Percentiles rank a stretch among this genome's conserved stretches.
phyloP scores from a whole-genome alignment of 768 basidiomycete species.

The Tremella yokohamensis region DNA sequence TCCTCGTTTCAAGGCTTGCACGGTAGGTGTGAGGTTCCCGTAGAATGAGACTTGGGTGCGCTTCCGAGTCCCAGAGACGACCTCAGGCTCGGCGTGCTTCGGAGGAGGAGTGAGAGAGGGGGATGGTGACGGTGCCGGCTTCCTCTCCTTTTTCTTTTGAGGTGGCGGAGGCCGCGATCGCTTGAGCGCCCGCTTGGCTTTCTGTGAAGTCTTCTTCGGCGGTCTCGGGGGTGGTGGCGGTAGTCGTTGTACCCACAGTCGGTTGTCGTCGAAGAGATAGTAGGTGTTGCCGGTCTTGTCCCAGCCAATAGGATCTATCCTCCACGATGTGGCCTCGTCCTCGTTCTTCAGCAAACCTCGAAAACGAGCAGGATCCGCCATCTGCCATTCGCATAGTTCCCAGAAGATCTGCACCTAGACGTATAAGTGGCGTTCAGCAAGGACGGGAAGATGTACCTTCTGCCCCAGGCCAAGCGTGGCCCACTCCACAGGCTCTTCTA shows the following conservation, averaged over 20 bases:
- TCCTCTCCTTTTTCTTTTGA: constrained; percentile 25
- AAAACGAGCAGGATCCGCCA: constrained; percentile 48
- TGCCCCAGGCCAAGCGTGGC: constrained; percentile 39
- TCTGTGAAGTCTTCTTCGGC: constrained; percentile 33
- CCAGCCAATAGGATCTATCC: constrained; percentile 51
- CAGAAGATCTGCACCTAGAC: constrained; percentile 46
- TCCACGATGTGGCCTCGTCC: constrained; percentile 45
- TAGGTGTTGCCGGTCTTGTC: constrained; percentile 50
- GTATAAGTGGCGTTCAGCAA: background rate
- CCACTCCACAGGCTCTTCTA: constrained; percentile 43
- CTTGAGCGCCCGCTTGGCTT: constrained; percentile 36
- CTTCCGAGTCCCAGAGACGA: constrained; percentile 26
- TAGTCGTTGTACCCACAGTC: constrained; percentile 47
- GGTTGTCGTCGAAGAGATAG: constrained; percentile 51
- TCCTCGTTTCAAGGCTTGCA: constrained; percentile 30
- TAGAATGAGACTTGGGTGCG: constrained; percentile 38
- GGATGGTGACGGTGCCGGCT: constrained; percentile 11
- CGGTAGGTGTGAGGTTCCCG: constrained; percentile 34
- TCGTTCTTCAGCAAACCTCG: constrained; percentile 44
- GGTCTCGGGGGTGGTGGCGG: constrained; percentile 42
- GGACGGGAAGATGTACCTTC: constrained; percentile 29
- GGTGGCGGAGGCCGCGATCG: constrained; percentile 17
- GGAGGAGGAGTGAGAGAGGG: constrained; percentile 21
- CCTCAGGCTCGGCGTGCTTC: constrained; percentile 8
- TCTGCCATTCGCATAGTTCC: constrained; percentile 52